Evolutionary conservation across 805 yeast genomes (phyloP), one percentile per base, ranked within the genome.

Genomic region (Nematodospora valgi): DNA sequence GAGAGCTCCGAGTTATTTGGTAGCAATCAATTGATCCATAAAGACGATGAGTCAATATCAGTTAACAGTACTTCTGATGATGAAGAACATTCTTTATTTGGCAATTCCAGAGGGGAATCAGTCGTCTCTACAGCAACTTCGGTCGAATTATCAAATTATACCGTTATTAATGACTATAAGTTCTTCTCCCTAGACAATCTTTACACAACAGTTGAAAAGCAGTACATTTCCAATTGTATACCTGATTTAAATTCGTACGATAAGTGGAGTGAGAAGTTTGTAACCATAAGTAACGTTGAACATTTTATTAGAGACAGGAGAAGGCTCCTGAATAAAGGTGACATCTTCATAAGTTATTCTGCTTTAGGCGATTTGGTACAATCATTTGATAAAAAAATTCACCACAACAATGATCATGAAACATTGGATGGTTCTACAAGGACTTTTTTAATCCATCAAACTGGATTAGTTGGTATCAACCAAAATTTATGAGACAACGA

Each of bases 171-270:
- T n/a, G 35, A 27, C 21, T 23, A 12, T 17, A 37, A 32, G 19
- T 40, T 40, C 17, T 26, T 14, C 16, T 33, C 35, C 3, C n/a
- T 39, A 27, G 57, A 55, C 7, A 39, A 38, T 11, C 38, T 34
- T 19, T 43, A 49, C 15, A 32, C 37, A n/a, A 26, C 37, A 6
- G n/a, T 40, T 15, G 72, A 66, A 35, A 59, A 61, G 43, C 58
- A 53, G 36, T 64, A 57, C 44, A 62, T 67, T 14, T 52, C 57
- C 23, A 57, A 56, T 37, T 65, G 72, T 42, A 44, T 64, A 9
- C 70, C 69, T 1, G 50, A 47, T 27, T 51, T 66, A 35, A 62
- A 63, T 41, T 58, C 68, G 8, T 65, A 34, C 41, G 71, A 64
- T 40, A 57, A 49, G 38, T 67, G 72, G 72, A 35, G 38, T 21